Evolutionary conservation across 1,139 yeast genomes (phyloP).

Genomic region (Meyerozyma smithsonii): DNA sequence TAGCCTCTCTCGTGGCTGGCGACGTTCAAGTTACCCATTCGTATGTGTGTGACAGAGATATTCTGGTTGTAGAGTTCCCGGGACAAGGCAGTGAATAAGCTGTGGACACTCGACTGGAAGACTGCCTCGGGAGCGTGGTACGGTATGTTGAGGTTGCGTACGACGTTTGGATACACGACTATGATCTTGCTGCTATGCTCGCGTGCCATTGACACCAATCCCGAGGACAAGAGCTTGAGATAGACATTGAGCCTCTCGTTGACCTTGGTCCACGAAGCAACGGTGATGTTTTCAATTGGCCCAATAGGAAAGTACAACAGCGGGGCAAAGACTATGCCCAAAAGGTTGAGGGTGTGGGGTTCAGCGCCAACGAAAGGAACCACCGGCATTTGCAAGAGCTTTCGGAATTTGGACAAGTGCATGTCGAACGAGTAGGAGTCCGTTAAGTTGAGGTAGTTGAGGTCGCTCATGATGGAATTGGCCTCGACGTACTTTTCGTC

Average conservation of each 20-base stretch:
- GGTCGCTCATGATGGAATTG: constrained; percentile 50
- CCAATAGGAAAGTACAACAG: constrained; percentile 64
- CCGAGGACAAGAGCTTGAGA: constrained; percentile 49
- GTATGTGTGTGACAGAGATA: constrained; percentile 41
- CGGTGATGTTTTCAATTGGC: constrained; percentile 56
- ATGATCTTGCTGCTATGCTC: constrained; percentile 41
- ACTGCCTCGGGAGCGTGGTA: constrained; percentile 49
- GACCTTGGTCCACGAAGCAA: constrained; percentile 50
- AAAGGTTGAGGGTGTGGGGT: constrained; percentile 48
- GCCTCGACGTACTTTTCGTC: constrained; percentile 57
- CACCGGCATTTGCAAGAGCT: constrained; percentile 33
- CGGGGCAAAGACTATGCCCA: constrained; percentile 60
- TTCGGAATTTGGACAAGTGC: constrained; percentile 40
- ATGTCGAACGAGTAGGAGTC: constrained; percentile 25
- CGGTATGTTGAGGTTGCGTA: constrained; percentile 39
- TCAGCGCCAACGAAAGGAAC: constrained; percentile 49
- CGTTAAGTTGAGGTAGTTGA: constrained; percentile 40
- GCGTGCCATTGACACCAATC: constrained; percentile 54
- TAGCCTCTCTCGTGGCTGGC: constrained; percentile 25
- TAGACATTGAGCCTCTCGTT: constrained; percentile 44
- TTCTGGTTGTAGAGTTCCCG: constrained; percentile 40
- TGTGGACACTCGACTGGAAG: constrained; percentile 31
- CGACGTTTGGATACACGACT: constrained; percentile 38
- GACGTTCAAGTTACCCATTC: constrained; percentile 44
- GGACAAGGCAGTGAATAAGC: constrained; percentile 34